Evolutionary conservation across 2,329 filamentous ascomycete genomes (phyloP).

Genomic region (Colletotrichum cereale): DNA sequence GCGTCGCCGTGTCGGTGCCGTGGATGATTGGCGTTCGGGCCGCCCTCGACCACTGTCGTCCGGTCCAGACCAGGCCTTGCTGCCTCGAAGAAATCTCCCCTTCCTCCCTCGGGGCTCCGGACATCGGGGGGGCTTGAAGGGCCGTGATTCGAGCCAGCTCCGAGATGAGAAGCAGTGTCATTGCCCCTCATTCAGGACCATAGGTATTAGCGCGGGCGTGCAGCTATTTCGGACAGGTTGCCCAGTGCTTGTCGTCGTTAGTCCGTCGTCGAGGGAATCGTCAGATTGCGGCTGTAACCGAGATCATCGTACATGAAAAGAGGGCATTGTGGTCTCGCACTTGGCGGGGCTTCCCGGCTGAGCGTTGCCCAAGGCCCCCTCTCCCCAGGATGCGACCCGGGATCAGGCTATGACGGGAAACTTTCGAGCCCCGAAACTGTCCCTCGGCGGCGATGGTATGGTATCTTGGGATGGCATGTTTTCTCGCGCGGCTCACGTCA

Average conservation of each 20-base stretch:
- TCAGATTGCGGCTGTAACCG: constrained; percentile 18
- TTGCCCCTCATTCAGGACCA: constrained; percentile 12
- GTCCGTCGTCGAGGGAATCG: not conserved
- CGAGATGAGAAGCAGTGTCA: constrained; percentile 23
- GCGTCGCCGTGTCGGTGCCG: constrained; percentile 7
- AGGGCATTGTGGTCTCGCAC: constrained; percentile 2
- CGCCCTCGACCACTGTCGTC: constrained; percentile 5
- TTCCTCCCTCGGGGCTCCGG: not conserved
- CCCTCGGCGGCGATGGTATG: not conserved
- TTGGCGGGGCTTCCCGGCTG: not conserved
- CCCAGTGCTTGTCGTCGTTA: constrained; percentile 1
- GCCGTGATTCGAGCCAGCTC: constrained; percentile 4
- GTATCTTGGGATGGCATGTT: constrained; percentile 28
- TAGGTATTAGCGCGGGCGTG: not conserved
- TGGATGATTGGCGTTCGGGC: constrained; percentile 23
- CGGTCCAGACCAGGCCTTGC: constrained; percentile 11
- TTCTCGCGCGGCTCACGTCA: constrained; percentile 37
- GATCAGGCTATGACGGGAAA: not conserved
- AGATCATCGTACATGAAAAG: constrained; percentile 8
- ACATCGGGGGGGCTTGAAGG: constrained; percentile 8
- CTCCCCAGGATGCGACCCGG: not conserved
- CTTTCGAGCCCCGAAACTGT: not conserved
- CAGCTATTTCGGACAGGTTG: constrained; percentile 3
- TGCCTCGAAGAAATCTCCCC: not conserved
- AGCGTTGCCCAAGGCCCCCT: not conserved